Evolutionary conservation across 768 basidiomycete genomes (phyloP).

Genomic region (Naganishia antarctica): DNA sequence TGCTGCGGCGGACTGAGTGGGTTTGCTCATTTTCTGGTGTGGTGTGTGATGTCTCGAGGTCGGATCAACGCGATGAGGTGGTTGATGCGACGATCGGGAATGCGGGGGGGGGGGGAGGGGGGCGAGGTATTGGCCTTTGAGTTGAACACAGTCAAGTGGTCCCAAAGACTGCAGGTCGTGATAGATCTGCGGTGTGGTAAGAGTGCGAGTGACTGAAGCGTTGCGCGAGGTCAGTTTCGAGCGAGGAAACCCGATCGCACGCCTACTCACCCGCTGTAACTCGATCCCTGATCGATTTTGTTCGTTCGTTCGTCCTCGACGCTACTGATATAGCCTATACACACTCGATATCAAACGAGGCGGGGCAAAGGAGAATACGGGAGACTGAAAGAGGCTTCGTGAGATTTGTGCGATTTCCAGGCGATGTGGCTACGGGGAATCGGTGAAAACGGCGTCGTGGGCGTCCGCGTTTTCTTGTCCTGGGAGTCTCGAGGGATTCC

Average conservation of each 20-base stretch:
- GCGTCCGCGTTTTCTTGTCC: not conserved
- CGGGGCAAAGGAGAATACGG: not conserved
- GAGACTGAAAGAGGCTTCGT: not conserved
- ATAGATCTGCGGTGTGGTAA: too few relatives aligned
- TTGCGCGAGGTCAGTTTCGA: too few relatives aligned
- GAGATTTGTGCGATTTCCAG: slow-evolving; percentile 8
- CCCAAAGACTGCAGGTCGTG: too few relatives aligned
- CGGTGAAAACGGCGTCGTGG: slow-evolving; percentile 10
- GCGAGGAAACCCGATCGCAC: not conserved
- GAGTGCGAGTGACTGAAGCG: too few relatives aligned
- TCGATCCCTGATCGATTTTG: slow-evolving; percentile 21
- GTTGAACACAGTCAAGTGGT: slow-evolving; percentile 18
- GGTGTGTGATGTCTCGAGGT: slow-evolving; percentile 4
- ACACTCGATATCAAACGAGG: not conserved
- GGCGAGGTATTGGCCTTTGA: not conserved
- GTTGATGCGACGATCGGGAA: slow-evolving; percentile 14
- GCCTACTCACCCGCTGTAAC: not conserved
- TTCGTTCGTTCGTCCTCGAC: not conserved
- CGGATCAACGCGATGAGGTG: slow-evolving; percentile 15
- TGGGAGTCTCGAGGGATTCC: not conserved
- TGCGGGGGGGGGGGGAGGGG: not conserved
- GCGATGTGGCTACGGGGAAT: not conserved
- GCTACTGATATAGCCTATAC: not conserved
- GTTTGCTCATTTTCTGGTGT: slow-evolving; percentile 75
- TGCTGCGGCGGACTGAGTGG: slow-evolving; percentile 68